Base-by-base conservation (phyloP, 257 asterid genomes). In the Cinchona pubescens region DNA sequence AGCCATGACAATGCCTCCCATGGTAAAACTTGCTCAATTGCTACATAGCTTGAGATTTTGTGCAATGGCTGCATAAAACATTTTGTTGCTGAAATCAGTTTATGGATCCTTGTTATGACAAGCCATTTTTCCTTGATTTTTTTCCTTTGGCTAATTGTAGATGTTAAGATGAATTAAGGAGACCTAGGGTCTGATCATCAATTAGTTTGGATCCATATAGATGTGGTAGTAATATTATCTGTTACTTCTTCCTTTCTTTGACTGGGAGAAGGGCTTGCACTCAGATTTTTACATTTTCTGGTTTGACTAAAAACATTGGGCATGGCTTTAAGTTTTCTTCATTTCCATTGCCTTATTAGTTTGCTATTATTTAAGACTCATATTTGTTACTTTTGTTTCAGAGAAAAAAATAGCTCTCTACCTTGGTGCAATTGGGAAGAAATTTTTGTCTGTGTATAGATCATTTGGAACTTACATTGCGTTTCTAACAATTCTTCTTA, bases 381-480 rank as follows among this genome's bases (percentile, higher is more conserved):
- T 75, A 74, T 49, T 72, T 76, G 72, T 72, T 76, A 73, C 59
- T 79, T 32, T 80, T 82, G 46, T 87, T 87, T 80, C 93, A 95
- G 99, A 91, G 83, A 91, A 94, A 84, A 88, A 90, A 86, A 87
- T 92, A 69, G 98, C 99, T 59, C 78, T 88, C 71, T 95, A 95
- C 83, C 96, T 95, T 82, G 92, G 88, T 83, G 88, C 98, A 62
- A 80, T 95, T 69, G 98, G 98, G 84, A 84, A 83, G 87, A 92
- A 87, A 86, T 83, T 95, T 85, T 79, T 95, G 78, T 88, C 96
- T 66, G 73, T 90, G 69, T 95, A 95, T 79, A 87, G 97, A 85
- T 95, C 99, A 56, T 90, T 86, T 80, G 99, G 99, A 75, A 90
- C 98, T 78, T 95, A 92, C 77, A 87, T 95, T 64, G 97, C 98